Base-by-base conservation (phyloP, 768 basidiomycete species). In the Pisolithus microcarpus region DNA sequence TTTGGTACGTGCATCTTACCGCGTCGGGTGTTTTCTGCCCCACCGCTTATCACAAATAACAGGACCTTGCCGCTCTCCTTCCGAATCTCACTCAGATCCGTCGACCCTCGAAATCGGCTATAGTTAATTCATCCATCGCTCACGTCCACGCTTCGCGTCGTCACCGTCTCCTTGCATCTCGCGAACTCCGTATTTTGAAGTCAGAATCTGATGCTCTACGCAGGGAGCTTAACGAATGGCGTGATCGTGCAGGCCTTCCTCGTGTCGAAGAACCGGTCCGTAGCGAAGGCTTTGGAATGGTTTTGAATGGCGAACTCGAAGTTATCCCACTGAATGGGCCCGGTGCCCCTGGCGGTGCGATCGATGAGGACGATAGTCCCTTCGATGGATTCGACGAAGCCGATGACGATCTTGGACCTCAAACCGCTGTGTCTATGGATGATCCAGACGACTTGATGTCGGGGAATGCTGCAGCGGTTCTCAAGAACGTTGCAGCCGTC, bases 111-210 rank as follows among this genome's bases (percentile, higher is more conserved):
- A 99, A 99, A 71, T 90, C 90, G 4, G 87, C 89, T 54, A 97
- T 98, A 67, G 94, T 99, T 69, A 96, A 96, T 69, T 91, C 88
- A 31, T 89, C 87, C 42, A 96, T 97, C 65, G 84, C 91, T 1
- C 87, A 91, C 62, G 82, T 93, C 54, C 85, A 87, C 61, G 79
- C 85, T 19, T 86, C 88, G 38, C 82, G 90, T 45, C 79, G 89
- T 39, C 87, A 91, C 62, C 84, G 90, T 45, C 71, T 84, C 18
- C 75, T 92, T 55, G 91, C 91, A 15, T 79, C 89, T 8, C 80
- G 85, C 55, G 88, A 94, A 65, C 76, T 96, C 31, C 85, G 91
- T 46, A 64, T 80, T 46, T 68, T 94, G 61, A 88, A 87, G 62
- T 68, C 75, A 58, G 92, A 97, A 70, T 74, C 88, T 19, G 91